Base-by-base conservation (phyloP, 805 yeast genomes). In the Scheffersomyces lignosus region DNA sequence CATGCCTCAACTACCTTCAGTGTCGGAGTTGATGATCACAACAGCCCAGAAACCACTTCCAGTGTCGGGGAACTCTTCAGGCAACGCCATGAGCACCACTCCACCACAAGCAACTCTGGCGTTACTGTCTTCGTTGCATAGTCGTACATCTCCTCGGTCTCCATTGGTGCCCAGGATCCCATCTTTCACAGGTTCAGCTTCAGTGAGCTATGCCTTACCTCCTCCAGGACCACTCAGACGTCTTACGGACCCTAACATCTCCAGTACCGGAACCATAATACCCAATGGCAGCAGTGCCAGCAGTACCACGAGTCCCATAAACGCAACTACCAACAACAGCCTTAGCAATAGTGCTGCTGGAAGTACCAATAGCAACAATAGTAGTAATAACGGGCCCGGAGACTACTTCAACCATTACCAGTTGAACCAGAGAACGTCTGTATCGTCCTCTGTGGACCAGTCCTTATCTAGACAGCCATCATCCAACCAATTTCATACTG, bases 1-100 rank as follows among this genome's bases (percentile, higher is more conserved):
- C 25, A 45, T 45, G 49, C 38, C 49, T 15, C 60, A 51, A 41
- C 49, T 54, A 36, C 60, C 60, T 23, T 53, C 58, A 13, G 60
- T 54, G 23, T 45, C 54, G 31, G 60, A 54, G 36, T 43, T 54
- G 32, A 49, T 54, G 49, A 50, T 49, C 15, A 41, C 48, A 20
- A 45, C 56, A 18, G 38, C 34, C 29, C 33, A 14, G 29, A 34
- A 41, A 15, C n/a, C n/a, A n/a, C n/a, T n/a, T n/a, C 29, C 37
- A 5, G 18, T 18, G 13, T 14, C 26, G 25, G 18, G 31, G 24
- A 23, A 27, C 31, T 15, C 33, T 32, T 18, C 24, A 29, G 12
- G 29, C 22, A 33, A 9, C 31, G 12, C 13, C 8, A n/a, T 15
- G 13, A n/a, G 10, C 22, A 15, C 37, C 4, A 4, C 34, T 10